These are phyloP conservation scores for Pinus tabuliformis DNA, from an alignment of 75 land plant species.

Conservation along the genomic window DNA sequence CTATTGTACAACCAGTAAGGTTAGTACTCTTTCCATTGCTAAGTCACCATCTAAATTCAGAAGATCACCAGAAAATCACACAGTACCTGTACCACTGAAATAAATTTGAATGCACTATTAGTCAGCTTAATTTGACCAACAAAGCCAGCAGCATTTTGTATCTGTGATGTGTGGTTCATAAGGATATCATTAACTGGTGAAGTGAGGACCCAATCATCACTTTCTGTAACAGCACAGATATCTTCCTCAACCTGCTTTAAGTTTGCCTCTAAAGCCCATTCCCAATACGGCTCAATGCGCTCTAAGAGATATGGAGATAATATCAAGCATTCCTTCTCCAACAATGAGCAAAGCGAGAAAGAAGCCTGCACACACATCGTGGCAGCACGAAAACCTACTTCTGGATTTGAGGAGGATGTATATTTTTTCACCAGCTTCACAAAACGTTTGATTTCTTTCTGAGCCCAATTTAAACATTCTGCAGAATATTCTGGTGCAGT, in stretches of 20 bases:
- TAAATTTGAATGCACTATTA: constrained; percentile 57
- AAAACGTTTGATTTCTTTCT: constrained; percentile 37
- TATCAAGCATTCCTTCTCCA: constrained; percentile 34
- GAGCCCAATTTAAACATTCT: constrained; percentile 59
- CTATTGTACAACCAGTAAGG: neutral
- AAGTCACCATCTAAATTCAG: neutral
- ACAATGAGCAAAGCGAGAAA: constrained; percentile 38
- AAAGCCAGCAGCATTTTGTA: constrained; percentile 13
- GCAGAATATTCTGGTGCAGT: constrained; percentile 41
- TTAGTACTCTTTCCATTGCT: neutral
- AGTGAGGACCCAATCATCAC: constrained; percentile 52
- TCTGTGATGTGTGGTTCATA: constrained; percentile 5
- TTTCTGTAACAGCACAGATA: constrained; percentile 26
- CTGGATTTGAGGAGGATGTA: constrained; percentile 30
- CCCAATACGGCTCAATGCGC: constrained; percentile 39
- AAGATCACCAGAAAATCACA: constrained; percentile 3
- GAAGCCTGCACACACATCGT: constrained; percentile 46
- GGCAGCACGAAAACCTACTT: constrained; percentile 34
- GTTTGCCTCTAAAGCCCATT: constrained; percentile 32
- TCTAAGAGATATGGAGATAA: constrained; percentile 35
- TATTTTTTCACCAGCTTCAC: constrained; percentile 29
- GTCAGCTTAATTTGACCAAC: constrained; percentile 40
- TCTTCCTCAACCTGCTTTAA: constrained; percentile 41
- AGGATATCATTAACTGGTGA: constrained; percentile 21
- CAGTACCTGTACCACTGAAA: constrained; percentile 50